phyloP scores from a whole-genome alignment of 2,329 filamentous ascomycete genomes.

The Calonectria hawksworthii region DNA sequence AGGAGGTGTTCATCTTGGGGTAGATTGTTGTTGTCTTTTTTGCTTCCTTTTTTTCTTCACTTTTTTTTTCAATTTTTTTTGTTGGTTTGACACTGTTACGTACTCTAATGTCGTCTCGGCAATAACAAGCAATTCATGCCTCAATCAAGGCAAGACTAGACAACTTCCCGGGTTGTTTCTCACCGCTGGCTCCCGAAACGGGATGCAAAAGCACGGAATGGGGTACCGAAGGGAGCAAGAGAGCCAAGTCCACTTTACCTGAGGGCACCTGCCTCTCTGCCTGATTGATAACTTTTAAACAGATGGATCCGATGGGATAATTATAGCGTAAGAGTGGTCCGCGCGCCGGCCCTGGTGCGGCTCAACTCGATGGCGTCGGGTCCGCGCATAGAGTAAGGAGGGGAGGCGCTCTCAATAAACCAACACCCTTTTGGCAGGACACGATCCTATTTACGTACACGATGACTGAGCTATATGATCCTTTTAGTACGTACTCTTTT shows the following conservation, averaged over 20 bases:
- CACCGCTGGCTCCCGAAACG: conserved; percentile 13
- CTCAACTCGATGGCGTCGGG: conserved; percentile 33
- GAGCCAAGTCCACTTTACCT: background rate
- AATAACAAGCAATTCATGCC: background rate
- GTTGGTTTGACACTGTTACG: background rate
- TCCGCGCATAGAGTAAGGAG: conserved; percentile 7
- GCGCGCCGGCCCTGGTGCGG: conserved; percentile 42
- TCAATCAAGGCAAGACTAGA: conserved; percentile 1
- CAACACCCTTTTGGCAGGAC: conserved; percentile 12
- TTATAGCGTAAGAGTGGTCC: conserved; percentile 45
- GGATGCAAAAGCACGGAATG: conserved; percentile 1
- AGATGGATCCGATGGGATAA: conserved; percentile 45
- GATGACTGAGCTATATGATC: conserved; percentile 4
- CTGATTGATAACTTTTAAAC: conserved; percentile 39
- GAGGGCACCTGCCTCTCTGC: conserved; percentile 38
- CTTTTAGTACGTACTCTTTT: background rate
- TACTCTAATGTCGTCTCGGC: background rate
- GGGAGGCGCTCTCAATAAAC: conserved; percentile 2
- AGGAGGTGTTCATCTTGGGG: background rate
- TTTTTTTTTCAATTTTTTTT: background rate
- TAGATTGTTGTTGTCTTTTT: background rate
- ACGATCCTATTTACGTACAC: conserved; percentile 13
- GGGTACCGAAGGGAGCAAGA: background rate
- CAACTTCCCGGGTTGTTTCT: conserved; percentile 1
- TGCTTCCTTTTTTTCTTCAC: background rate